Base-by-base conservation (phyloP, 2,329 filamentous ascomycete genomes). In the Pseudogymnoascus sp. region DNA sequence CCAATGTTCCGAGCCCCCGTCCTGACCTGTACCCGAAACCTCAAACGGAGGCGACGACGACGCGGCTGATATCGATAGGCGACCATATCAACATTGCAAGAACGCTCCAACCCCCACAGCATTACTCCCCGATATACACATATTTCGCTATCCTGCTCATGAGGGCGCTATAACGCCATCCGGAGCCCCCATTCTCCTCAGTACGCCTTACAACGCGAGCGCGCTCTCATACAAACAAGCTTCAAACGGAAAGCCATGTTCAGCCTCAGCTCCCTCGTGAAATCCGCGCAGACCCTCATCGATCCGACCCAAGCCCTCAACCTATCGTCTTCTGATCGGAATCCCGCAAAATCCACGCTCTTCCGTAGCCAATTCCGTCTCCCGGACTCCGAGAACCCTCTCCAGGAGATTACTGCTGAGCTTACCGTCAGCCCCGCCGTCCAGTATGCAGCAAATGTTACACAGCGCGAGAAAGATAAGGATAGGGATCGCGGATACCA, bases 311-410 rank as follows among this genome's bases (percentile, higher is more conserved):
- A 91, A 75, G 87, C 89, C 72, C 80, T 90, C 67, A 85, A 87
- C 68, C 82, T 90, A 65, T 86, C 88, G 69, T 84, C 87, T 72
- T 85, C 88, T 64, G 90, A 95, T 76, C 85, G 84, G 67, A 89
- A 91, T 74, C 92, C 93, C 60, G 93, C 93, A 73, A 97, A 97
- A 79, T 87, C 92, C 63, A 88, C 89, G 61, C 85, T 97, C 64
- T 99, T 97, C 79, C 92, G 95, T 78, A 88, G 89, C 75, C 95
- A 99, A 77, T 99, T 99, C 80, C 91, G 95, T 68, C 88, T 99
- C 35, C 95, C 95, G 53, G 87, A 91, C 72, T 89, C 91, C 40
- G 93, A 99, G 77, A 93, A 90, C 67, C 95, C 95, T 63, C 83
- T 97, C 64, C 92, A 96, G 78, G 95, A 99, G 80, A 97, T 99